Conservation (phyloP, 1,284 basidiomycete genomes). For the Ceratobasidium papillatum region DNA sequence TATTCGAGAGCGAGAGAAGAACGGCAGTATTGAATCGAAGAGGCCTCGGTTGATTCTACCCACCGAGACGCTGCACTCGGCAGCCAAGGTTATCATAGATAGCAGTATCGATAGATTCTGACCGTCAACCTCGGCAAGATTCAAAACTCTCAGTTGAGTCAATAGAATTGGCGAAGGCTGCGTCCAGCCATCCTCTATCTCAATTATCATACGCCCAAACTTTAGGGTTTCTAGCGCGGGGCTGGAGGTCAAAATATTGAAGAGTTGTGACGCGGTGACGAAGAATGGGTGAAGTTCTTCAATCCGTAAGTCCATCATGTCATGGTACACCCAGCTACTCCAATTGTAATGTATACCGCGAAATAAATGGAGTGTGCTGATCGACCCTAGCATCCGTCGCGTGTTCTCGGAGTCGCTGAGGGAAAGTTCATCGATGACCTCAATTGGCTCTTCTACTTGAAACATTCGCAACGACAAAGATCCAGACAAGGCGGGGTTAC, state of each 20-base stretch:
- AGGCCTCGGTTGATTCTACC: not conserved
- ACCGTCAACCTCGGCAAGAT: not conserved
- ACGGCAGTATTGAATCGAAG: too few species aligned
- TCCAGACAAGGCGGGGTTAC: not conserved
- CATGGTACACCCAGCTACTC: not conserved
- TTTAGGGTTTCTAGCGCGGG: not conserved
- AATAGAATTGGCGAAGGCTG: not conserved
- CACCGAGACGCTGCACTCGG: not conserved
- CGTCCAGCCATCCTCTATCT: not conserved
- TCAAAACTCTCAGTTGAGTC: not conserved
- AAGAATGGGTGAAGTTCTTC: not conserved
- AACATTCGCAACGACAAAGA: not conserved
- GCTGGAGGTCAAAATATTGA: not conserved
- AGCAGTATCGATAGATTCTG: not conserved
- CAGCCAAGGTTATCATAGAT: not conserved
- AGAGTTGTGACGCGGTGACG: not conserved
- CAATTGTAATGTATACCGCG: not conserved
- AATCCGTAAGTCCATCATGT: not conserved
- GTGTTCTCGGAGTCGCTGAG: not conserved
- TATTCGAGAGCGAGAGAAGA: not conserved
- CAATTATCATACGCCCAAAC: not conserved
- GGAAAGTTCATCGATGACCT: not conserved
- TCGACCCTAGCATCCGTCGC: not conserved
- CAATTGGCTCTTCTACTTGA: too few species aligned
- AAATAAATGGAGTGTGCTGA: not conserved